A percentile compares a stretch with the other conserved stretches of the same genome.
Evolutionary conservation across 2,329 filamentous ascomycete species (phyloP).

Genomic region (Diaporthe capsici): DNA sequence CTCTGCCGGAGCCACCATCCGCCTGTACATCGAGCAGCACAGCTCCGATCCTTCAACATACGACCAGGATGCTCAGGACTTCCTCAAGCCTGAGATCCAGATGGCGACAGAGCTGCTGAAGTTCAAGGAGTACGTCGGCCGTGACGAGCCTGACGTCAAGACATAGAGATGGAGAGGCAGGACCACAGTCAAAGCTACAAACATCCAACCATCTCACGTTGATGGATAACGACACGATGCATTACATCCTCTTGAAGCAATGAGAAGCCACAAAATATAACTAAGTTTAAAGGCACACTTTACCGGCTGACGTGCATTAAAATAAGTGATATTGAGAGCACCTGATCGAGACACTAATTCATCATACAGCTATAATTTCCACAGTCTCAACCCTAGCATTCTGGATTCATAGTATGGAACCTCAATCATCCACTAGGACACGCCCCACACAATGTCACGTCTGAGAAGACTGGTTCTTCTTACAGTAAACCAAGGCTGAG

Average conservation of each 20-base stretch:
- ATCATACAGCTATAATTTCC: neutral
- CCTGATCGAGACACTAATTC: neutral
- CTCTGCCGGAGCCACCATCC: conserved; percentile 94
- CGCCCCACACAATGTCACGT: neutral
- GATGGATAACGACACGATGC: conserved; percentile 16
- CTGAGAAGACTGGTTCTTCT: neutral
- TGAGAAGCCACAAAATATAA: neutral
- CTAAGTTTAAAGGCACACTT: neutral
- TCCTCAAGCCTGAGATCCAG: conserved; percentile 90
- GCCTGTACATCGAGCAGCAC: conserved; percentile 97
- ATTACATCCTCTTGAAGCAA: neutral
- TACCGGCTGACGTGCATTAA: neutral
- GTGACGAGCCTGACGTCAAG: conserved; percentile 96
- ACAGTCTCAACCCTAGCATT: neutral
- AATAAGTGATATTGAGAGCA: neutral
- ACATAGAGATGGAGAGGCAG: conserved; percentile 68
- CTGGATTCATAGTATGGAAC: neutral
- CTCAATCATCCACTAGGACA: too few species aligned
- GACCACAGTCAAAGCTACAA: conserved; percentile 5
- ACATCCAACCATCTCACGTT: conserved; percentile 10
- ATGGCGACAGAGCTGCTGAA: conserved; percentile 88
- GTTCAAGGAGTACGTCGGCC: conserved; percentile 93
- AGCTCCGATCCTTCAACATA: conserved; percentile 85
- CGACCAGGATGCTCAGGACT: conserved; percentile 88
- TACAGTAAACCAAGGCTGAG: neutral